A percentile compares a stretch with the other conserved stretches of the same genome.
Evolutionary conservation across 805 yeast species (phyloP).

Genomic region (Clavispora vitiphila): DNA sequence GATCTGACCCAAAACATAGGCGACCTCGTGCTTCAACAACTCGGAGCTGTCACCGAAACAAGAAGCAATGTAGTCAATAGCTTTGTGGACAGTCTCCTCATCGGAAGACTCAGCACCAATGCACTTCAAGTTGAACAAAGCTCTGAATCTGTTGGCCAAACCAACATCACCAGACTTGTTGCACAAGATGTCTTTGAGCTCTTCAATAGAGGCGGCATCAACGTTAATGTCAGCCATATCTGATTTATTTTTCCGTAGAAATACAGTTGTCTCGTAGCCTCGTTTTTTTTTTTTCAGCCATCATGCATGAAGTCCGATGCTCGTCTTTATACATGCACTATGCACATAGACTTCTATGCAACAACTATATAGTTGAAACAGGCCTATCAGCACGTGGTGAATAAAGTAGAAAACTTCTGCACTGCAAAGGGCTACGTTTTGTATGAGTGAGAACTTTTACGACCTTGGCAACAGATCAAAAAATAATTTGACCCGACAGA

Average conservation of each 20-base stretch:
- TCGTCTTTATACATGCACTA: not conserved
- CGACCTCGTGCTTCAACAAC: slow-evolving; percentile 93
- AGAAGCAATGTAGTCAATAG: slow-evolving; percentile 79
- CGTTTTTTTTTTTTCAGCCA: slow-evolving; percentile 1
- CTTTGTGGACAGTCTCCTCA: slow-evolving; percentile 52
- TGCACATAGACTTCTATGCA: too few relatives aligned
- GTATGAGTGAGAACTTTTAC: too few relatives aligned
- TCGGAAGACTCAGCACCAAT: slow-evolving; percentile 69
- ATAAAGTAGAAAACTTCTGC: not conserved
- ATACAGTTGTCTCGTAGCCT: not conserved
- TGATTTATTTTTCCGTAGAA: not conserved
- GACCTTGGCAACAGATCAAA: too few relatives aligned
- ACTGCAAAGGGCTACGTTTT: too few relatives aligned
- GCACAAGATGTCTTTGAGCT: slow-evolving; percentile 64
- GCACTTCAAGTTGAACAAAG: slow-evolving; percentile 84
- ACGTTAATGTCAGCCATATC: slow-evolving; percentile 33
- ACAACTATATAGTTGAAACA: not conserved
- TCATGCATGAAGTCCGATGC: not conserved
- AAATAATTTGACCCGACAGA: too few relatives aligned
- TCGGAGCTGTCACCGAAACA: slow-evolving; percentile 81
- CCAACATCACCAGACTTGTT: slow-evolving; percentile 65
- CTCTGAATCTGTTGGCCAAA: slow-evolving; percentile 87
- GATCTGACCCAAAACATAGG: slow-evolving; percentile 95
- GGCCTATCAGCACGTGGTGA: too few relatives aligned
- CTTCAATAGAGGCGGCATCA: slow-evolving; percentile 48